Evolutionary conservation across 192 early-diverging fungal genomes (phyloP).

Genomic region (Podila epigama): DNA sequence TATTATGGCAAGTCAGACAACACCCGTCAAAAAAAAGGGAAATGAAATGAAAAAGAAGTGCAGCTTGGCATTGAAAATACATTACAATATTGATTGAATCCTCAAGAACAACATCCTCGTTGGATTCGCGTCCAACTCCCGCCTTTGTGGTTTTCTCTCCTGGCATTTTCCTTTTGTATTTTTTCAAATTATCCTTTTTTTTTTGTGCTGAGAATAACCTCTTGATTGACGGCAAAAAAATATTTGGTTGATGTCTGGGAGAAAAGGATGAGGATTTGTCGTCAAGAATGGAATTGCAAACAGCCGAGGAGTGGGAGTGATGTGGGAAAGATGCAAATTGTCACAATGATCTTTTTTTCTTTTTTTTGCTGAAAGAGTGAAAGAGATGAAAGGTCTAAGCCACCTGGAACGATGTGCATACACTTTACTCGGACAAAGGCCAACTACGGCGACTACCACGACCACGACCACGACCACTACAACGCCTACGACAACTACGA

Average conservation of each 20-base stretch:
- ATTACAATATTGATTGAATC: conserved; percentile 46
- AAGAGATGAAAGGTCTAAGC: background rate
- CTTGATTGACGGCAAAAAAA: too few relatives aligned
- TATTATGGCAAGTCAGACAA: background rate
- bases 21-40: background rate
- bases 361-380: too few relatives aligned
- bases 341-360: too few relatives aligned
- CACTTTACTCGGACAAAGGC: too few relatives aligned
- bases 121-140: conserved; percentile 8
- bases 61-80: background rate
- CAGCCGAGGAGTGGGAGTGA: background rate
- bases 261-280: too few relatives aligned
- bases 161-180: conserved; percentile 21
- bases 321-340: too few relatives aligned
- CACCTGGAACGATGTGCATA: background rate
- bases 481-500: too few relatives aligned
- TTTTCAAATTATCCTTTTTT: background rate
- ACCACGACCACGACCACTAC: too few relatives aligned
- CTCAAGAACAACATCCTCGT: conserved; percentile 26
- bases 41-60: background rate
- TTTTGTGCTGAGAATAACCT: too few relatives aligned
- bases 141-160: conserved; percentile 30
- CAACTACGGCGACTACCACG: too few relatives aligned
- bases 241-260: too few relatives aligned
- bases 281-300: too few relatives aligned